Evolutionary conservation across 2,329 filamentous ascomycete species (phyloP), one percentile per base, ranked within the genome.

Genomic region (Monosporascus sp.): DNA sequence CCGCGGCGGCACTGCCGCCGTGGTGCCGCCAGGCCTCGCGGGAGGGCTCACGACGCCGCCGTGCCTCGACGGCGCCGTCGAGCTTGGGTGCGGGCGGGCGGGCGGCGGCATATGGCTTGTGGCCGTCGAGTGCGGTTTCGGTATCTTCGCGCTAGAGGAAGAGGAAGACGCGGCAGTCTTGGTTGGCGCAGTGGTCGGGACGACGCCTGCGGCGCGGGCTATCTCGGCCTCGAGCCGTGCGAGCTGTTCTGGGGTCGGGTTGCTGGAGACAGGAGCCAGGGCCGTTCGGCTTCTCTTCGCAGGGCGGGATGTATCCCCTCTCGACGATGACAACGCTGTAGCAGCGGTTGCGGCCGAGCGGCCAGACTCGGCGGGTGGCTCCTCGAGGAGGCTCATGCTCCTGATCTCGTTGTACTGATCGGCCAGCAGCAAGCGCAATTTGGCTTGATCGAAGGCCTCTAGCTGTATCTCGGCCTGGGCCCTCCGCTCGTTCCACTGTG

Each of bases 391-490:
- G 5, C 42, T 52, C 54, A 62, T 55, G 46, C 20, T 50, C 41
- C 51, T 50, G 39, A 63, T 60, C 9, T 50, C 45, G 18, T 57
- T 50, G 27, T 57, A 57, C 15, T 52, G 49, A 2, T 56, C 51
- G 14, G 15, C 51, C 2, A 63, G 42, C 18, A 62, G 39, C 6
- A 31, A 7, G 14, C 39, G 54, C 15, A 63, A 51, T 50, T 57
- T 59, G 8, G 53, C 48, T 27, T 53, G 54, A 38, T 60, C 49
- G 39, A 62, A 62, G 2, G 39, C 53, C 15, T 27, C 41, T n/a
- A 62, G 52, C 11, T 49, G 24, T 11, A 34, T 14, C 22, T 46
- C 52, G 8, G 56, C 60, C 17, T 46, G 11, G 3, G 51, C 4
- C 15, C 50, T 45, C 6, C 54, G 54, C 36, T 45, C 20, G 7